Conservation (phyloP, 1,139 yeast species). For the Candida tunisiensis region DNA sequence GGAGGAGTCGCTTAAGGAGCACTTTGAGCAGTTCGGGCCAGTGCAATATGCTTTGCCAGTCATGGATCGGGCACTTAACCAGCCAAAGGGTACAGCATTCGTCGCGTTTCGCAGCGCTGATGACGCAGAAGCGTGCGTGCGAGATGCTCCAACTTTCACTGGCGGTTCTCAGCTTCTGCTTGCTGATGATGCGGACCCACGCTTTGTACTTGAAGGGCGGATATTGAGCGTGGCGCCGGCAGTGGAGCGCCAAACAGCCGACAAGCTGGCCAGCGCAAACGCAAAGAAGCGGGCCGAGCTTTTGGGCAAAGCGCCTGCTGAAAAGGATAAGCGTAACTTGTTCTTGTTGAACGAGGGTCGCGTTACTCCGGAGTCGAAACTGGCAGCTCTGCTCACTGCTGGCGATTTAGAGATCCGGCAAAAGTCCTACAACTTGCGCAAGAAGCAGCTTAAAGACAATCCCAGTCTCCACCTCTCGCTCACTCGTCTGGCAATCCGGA, state of each 20-base stretch:
- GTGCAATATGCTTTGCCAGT: constrained; percentile 92
- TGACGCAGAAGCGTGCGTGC: constrained; percentile 51
- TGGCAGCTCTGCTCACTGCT: constrained; percentile 50
- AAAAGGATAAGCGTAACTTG: constrained; percentile 69
- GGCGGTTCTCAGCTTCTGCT: constrained; percentile 56
- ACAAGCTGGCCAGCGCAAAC: constrained; percentile 54
- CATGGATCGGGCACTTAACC: constrained; percentile 65
- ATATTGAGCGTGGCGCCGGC: constrained; percentile 71
- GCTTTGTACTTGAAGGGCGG: constrained; percentile 86
- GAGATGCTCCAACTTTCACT: constrained; percentile 55
- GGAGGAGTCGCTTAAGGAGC: constrained; percentile 55
- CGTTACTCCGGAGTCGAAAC: constrained; percentile 61
- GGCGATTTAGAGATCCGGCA: constrained; percentile 81
- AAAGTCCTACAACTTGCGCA: constrained; percentile 71
- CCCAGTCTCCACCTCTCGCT: constrained; percentile 81
- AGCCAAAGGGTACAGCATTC: constrained; percentile 90
- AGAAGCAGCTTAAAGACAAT: constrained; percentile 77
- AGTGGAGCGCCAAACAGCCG: constrained; percentile 79
- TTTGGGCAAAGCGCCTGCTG: constrained; percentile 67
- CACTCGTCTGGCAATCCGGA: constrained; percentile 88
- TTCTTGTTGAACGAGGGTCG: constrained; percentile 90
- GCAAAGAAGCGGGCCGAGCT: constrained; percentile 56
- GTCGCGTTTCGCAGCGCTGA: constrained; percentile 61
- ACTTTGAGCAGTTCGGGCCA: constrained; percentile 70
- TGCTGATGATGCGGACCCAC: constrained; percentile 82